These are phyloP conservation scores for Sporothrix curviconia DNA, from an alignment of 2,329 filamentous ascomycete species.

Conservation along the genomic window DNA sequence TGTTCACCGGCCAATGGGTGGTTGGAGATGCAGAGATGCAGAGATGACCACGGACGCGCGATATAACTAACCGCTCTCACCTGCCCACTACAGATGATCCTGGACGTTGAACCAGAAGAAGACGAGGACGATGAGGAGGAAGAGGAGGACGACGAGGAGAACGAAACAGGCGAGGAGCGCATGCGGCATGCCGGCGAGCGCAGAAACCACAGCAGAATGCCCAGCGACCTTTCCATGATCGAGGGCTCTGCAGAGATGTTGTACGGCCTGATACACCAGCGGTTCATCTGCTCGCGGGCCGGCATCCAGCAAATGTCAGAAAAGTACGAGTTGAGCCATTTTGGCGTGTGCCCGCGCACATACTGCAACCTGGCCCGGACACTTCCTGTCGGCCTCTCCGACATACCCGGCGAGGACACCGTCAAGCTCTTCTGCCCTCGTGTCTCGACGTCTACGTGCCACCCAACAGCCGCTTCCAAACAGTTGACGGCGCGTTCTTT, in stretches of 20 bases:
- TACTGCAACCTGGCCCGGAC: constrained; percentile 87
- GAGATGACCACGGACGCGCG: not conserved
- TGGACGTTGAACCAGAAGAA: constrained; percentile 95
- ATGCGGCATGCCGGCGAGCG: constrained; percentile 54
- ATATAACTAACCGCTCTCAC: not conserved
- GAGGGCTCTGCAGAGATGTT: constrained; percentile 97
- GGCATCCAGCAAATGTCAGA: constrained; percentile 99
- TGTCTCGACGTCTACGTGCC: constrained; percentile 97
- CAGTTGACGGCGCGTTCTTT: constrained; percentile 96
- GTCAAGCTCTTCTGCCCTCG: constrained; percentile 98
- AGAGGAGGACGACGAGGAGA: constrained; percentile 68
- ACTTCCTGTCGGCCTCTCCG: constrained; percentile 85
- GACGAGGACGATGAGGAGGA: constrained; percentile 82
- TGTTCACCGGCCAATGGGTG: not conserved
- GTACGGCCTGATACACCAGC: constrained; percentile 95
- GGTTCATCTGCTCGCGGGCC: constrained; percentile 92
- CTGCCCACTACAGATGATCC: constrained; percentile 63
- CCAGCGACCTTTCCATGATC: constrained; percentile 88
- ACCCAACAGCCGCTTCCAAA: constrained; percentile 94
- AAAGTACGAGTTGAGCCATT: constrained; percentile 96
- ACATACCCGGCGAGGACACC: constrained; percentile 92
- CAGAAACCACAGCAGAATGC: constrained; percentile 75
- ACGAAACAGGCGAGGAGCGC: constrained; percentile 60
- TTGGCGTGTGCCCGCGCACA: constrained; percentile 90
- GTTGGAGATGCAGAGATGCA: too few species aligned